Evolutionary conservation across 2,329 filamentous ascomycete species (phyloP).

Genomic region (Trichoderma afroharzianum): DNA sequence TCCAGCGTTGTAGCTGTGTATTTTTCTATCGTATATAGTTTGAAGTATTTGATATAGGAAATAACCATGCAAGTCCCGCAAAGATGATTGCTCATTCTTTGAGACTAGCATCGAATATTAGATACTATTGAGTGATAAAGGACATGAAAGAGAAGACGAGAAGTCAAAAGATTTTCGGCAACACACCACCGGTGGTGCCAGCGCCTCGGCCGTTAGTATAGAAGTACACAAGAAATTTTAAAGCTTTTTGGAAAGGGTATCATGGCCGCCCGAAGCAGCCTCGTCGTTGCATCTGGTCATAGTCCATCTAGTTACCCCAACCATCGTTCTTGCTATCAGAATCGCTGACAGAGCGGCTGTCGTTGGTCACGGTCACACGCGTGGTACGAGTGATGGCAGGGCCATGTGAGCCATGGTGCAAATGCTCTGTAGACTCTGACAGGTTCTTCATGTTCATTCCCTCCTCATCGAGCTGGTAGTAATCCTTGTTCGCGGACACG

Average conservation of each 20-base stretch:
- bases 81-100: background rate
- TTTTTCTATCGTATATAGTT: background rate
- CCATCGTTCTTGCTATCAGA: background rate
- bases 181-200: background rate
- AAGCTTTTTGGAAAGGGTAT: background rate
- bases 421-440: background rate
- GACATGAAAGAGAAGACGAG: background rate
- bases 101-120: background rate
- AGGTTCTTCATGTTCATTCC: background rate
- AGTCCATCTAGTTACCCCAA: background rate
- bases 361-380: background rate
- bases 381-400: background rate
- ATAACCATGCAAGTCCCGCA: background rate
- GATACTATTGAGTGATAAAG: background rate
- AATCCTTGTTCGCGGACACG: constrained; percentile 4
- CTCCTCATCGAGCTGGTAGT: background rate
- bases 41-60: background rate
- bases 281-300: background rate
- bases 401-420: background rate
- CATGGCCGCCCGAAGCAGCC: constrained; percentile 2
- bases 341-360: constrained; percentile 3
- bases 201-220: background rate
- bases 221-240: background rate
- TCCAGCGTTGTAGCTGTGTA: background rate
- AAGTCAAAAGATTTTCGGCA: background rate